Conservation (phyloP, 2,329 filamentous ascomycete genomes). For the Arthrobotrys pseudoclavata region DNA sequence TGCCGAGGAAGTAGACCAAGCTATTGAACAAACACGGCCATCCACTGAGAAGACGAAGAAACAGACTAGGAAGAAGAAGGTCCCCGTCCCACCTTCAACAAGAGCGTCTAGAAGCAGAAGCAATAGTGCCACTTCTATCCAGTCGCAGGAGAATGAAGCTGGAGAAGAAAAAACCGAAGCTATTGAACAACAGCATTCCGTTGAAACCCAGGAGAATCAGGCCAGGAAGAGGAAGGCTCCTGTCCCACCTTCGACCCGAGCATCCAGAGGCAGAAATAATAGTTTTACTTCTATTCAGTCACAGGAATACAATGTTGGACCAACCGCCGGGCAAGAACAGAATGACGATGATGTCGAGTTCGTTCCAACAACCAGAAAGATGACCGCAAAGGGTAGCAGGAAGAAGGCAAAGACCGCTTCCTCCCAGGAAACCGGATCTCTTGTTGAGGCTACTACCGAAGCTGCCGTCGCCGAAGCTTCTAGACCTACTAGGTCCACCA, state of each 20-base stretch:
- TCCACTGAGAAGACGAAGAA: background rate
- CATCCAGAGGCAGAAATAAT: slow-evolving; percentile 5
- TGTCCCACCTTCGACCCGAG: slow-evolving; percentile 1
- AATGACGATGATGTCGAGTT: background rate
- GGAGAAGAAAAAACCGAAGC: background rate
- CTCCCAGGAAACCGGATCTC: background rate
- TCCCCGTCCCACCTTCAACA: background rate
- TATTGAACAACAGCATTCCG: background rate
- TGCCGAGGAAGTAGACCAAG: background rate
- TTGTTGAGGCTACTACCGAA: background rate
- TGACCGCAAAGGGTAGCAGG: background rate
- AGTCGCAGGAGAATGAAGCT: background rate
- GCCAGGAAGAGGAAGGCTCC: slow-evolving; percentile 12
- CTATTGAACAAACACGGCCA: background rate
- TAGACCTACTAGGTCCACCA: slow-evolving; percentile 14
- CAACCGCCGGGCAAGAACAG: background rate
- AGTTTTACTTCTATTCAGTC: slow-evolving; percentile 11
- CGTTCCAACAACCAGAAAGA: background rate
- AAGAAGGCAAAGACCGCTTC: background rate
- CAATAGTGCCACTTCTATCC: background rate
- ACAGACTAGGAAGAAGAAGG: slow-evolving; percentile 8
- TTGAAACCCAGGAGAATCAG: background rate
- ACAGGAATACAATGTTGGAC: background rate
- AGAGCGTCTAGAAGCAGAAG: background rate
- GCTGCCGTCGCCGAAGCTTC: background rate